Conservation (phyloP, 2,329 filamentous ascomycete genomes). For the Eurotiales sp. region DNA sequence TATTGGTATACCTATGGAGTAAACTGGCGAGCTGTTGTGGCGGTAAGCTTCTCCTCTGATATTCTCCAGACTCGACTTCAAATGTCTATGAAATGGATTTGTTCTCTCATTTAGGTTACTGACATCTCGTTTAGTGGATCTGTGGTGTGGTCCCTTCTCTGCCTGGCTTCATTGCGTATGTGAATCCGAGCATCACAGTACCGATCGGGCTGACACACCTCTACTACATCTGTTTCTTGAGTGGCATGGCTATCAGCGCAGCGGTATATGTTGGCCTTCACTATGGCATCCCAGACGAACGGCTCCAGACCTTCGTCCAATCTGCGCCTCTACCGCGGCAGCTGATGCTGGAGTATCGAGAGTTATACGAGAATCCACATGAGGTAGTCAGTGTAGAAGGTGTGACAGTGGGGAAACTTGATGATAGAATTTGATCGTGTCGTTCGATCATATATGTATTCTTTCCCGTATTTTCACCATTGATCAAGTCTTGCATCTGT, state of each 20-base stretch:
- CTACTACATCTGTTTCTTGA: conserved; percentile 25
- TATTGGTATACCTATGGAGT: conserved; percentile 25
- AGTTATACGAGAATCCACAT: conserved; percentile 6
- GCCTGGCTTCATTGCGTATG: conserved; percentile 43
- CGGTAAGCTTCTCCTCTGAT: conserved; percentile 27
- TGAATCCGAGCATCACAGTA: conserved; percentile 33
- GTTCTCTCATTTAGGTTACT: conserved; percentile 25
- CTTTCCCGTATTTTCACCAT: too few species aligned
- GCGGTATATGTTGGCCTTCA: conserved; percentile 20
- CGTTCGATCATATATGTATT: too few species aligned
- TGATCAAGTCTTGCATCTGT: not conserved
- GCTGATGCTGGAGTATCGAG: conserved; percentile 6
- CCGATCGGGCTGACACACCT: conserved; percentile 32
- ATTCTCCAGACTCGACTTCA: too few species aligned
- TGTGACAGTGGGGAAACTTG: too few species aligned
- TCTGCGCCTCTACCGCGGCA: conserved; percentile 7
- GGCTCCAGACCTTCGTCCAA: conserved; percentile 1
- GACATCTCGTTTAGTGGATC: conserved; percentile 35
- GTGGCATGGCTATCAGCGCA: conserved; percentile 18
- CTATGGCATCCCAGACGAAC: conserved; percentile 5
- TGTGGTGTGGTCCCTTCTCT: conserved; percentile 39
- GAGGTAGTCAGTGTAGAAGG: conserved; percentile 4
- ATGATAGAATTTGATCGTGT: too few species aligned
- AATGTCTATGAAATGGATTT: too few species aligned
- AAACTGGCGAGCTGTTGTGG: conserved; percentile 23